These are phyloP conservation scores for Candida nemodendra DNA, from an alignment of 805 yeast genomes.

Conservation along the genomic window DNA sequence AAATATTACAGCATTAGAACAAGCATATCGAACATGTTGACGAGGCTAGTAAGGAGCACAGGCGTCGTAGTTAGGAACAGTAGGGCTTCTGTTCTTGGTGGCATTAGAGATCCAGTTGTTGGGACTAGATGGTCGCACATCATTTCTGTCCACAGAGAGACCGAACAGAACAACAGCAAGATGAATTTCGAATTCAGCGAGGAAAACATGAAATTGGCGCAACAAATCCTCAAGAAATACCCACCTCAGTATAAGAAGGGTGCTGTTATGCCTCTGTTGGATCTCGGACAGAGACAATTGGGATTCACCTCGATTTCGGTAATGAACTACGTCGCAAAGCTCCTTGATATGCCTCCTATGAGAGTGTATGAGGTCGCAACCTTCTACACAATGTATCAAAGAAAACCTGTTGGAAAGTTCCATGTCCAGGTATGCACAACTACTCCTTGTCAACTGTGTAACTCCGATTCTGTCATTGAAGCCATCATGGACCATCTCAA, in stretches of 20 bases:
- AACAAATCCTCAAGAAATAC: slow-evolving; percentile 71
- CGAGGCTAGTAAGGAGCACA: background rate
- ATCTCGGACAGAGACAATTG: slow-evolving; percentile 81
- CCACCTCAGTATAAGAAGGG: slow-evolving; percentile 86
- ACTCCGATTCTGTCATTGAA: slow-evolving; percentile 74
- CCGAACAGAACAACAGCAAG: slow-evolving; percentile 61
- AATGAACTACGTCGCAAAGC: slow-evolving; percentile 85
- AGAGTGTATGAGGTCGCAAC: slow-evolving; percentile 92
- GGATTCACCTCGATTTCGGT: slow-evolving; percentile 85
- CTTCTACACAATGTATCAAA: slow-evolving; percentile 87
- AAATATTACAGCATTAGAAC: no score
- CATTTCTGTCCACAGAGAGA: slow-evolving; percentile 68
- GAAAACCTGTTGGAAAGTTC: slow-evolving; percentile 82
- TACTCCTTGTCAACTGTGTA: slow-evolving; percentile 85
- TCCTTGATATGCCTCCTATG: slow-evolving; percentile 90
- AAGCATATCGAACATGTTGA: background rate
- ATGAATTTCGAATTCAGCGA: slow-evolving; percentile 70
- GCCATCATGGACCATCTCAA: slow-evolving; percentile 61
- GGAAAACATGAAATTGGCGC: slow-evolving; percentile 67
- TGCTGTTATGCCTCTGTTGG: slow-evolving; percentile 84
- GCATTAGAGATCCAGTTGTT: background rate
- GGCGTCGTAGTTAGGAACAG: no score
- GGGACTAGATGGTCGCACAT: slow-evolving; percentile 29
- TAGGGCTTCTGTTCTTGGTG: background rate
- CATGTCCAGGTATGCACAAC: slow-evolving; percentile 86